Conservation (phyloP, 768 basidiomycete genomes). For the Cystofilobasidium ferigula region DNA sequence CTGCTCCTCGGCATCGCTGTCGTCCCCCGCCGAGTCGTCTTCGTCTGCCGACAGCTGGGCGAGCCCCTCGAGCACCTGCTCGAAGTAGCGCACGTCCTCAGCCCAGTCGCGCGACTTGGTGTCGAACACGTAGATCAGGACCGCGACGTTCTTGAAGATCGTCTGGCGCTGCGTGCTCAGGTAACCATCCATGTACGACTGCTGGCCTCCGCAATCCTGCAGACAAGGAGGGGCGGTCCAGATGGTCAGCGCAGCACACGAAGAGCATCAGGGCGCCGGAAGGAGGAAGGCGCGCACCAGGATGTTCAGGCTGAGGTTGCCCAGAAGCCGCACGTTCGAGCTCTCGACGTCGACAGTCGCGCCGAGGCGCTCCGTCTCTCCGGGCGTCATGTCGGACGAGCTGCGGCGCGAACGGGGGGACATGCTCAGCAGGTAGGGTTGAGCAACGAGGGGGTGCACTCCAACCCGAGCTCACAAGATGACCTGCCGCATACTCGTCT, state of each 20-base stretch:
- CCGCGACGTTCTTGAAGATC: constrained; percentile 91
- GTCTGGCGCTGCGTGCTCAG: constrained; percentile 81
- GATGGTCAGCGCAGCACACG: not conserved
- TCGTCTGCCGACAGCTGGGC: constrained; percentile 51
- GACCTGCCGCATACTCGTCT: constrained; percentile 95
- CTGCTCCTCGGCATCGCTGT: not conserved
- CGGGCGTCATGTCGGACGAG: constrained; percentile 74
- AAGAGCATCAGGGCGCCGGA: not conserved
- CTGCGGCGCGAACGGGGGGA: constrained; percentile 23
- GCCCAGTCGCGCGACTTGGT: constrained; percentile 72
- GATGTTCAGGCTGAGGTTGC: constrained; percentile 67
- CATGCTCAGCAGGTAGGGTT: not conserved
- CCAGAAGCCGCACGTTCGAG: constrained; percentile 92
- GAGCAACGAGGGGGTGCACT: not conserved
- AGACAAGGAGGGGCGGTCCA: constrained; percentile 37
- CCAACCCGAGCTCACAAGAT: constrained; percentile 64
- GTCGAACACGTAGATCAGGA: constrained; percentile 98
- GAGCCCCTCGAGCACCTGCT: constrained; percentile 76
- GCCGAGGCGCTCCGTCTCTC: constrained; percentile 77
- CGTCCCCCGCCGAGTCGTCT: constrained; percentile 5
- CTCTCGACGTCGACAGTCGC: constrained; percentile 98
- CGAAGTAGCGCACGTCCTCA: constrained; percentile 80
- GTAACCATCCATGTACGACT: constrained; percentile 95
- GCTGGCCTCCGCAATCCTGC: constrained; percentile 96
- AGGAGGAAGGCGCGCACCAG: constrained; percentile 26